Evolutionary conservation across 768 basidiomycete species (phyloP).

Genomic region (Lactifluus pinguis): DNA sequence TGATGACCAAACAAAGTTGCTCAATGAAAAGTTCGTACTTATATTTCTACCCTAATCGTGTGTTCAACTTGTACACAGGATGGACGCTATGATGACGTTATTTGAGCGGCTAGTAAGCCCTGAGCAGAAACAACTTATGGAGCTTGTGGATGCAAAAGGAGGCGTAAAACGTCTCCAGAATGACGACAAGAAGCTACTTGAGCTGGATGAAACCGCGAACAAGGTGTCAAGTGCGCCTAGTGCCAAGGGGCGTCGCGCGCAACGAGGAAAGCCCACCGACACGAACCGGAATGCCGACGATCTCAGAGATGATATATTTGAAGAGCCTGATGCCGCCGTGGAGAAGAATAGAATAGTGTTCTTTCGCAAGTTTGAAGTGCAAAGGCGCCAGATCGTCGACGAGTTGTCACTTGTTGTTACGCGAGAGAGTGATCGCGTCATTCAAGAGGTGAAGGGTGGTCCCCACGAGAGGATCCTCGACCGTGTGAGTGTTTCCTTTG

Average conservation of each 20-base stretch:
- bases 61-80: not conserved
- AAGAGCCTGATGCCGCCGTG: conserved; percentile 19
- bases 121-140: conserved; percentile 10
- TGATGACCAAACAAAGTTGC: not conserved
- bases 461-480: conserved; percentile 22
- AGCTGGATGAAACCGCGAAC: conserved; percentile 17
- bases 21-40: conserved; percentile 14
- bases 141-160: conserved; percentile 20
- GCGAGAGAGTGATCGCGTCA: conserved; percentile 16
- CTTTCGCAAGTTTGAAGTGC: conserved; percentile 21
- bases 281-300: not conserved
- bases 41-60: not conserved
- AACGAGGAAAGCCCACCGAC: not conserved
- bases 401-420: conserved; percentile 14
- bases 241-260: not conserved
- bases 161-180: conserved; percentile 19
- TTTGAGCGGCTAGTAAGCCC: conserved; percentile 13
- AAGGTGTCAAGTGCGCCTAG: not conserved
- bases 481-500: not conserved
- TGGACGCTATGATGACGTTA: conserved; percentile 14
- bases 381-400: conserved; percentile 12
- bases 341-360: conserved; percentile 17
- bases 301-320: conserved; percentile 19
- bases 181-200: conserved; percentile 18
- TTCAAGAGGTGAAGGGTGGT: conserved; percentile 19